Percentiles rank a stretch among this genome's conserved stretches.
Evolutionary conservation across 2,329 filamentous ascomycete genomes (phyloP).

Genomic region (Botrytis hyacinthi): DNA sequence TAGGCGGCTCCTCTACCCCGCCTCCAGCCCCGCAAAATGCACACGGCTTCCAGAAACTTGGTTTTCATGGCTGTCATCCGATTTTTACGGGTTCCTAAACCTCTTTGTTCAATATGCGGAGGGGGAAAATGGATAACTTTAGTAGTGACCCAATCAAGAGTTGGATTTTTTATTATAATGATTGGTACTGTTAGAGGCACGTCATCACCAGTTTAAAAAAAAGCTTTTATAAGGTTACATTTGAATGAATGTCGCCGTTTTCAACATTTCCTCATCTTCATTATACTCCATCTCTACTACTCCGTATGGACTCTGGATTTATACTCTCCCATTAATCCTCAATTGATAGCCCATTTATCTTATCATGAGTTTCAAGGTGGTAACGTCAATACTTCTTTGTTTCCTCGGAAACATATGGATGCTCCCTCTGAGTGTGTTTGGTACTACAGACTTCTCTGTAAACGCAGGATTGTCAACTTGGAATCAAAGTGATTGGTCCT

Average conservation of each 20-base stretch:
- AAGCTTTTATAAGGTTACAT: background rate
- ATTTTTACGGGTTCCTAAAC: background rate
- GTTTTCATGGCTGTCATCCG: background rate
- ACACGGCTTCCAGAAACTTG: conserved; percentile 6
- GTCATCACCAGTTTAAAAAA: background rate
- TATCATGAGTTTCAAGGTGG: background rate
- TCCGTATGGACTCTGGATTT: background rate
- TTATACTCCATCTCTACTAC: background rate
- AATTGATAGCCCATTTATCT: background rate
- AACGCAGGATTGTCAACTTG: conserved; percentile 30
- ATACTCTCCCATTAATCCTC: background rate
- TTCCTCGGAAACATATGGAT: background rate
- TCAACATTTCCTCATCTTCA: background rate
- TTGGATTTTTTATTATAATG: background rate
- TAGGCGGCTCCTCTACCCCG: conserved; percentile 11
- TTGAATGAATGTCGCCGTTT: background rate
- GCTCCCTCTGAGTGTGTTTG: background rate
- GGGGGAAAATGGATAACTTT: background rate
- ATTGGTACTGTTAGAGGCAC: background rate
- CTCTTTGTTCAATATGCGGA: background rate
- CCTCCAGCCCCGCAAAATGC: conserved; percentile 14
- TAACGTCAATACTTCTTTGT: background rate
- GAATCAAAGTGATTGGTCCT: conserved; percentile 36
- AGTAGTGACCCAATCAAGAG: background rate
- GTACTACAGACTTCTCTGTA: conserved; percentile 33